Evolutionary conservation across 345 rosid species (phyloP).

Genomic region (Eucalyptus pauciflora): DNA sequence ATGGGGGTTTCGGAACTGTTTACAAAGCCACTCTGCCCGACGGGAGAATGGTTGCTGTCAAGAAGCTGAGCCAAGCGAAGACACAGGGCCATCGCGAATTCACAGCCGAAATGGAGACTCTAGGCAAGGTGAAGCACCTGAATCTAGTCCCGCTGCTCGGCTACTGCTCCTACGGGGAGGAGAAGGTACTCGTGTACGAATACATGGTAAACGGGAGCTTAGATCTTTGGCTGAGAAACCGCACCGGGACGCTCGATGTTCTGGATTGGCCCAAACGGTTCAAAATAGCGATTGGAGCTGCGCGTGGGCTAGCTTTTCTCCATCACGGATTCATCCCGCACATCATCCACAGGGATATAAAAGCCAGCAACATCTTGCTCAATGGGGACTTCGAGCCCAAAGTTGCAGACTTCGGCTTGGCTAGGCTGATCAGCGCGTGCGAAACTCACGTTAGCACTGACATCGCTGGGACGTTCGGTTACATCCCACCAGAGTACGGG

Average conservation of each 20-base stretch:
- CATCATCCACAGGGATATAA: constrained; percentile 86
- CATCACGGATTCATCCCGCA: constrained; percentile 87
- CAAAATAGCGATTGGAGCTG: constrained; percentile 69
- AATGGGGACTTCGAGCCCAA: constrained; percentile 69
- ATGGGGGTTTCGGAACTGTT: constrained; percentile 91
- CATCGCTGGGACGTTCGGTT: constrained; percentile 77
- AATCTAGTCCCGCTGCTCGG: constrained; percentile 83
- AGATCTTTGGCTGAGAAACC: constrained; percentile 73
- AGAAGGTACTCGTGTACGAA: constrained; percentile 85
- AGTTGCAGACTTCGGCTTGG: constrained; percentile 88
- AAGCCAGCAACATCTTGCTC: constrained; percentile 81
- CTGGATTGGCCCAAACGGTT: constrained; percentile 76
- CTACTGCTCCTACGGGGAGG: constrained; percentile 71
- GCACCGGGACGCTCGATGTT: constrained; percentile 46
- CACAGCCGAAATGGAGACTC: constrained; percentile 90
- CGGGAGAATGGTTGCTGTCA: constrained; percentile 74
- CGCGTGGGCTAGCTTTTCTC: constrained; percentile 72
- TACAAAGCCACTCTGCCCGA: constrained; percentile 55
- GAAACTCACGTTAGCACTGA: constrained; percentile 90
- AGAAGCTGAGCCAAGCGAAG: constrained; percentile 78
- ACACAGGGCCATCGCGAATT: constrained; percentile 86
- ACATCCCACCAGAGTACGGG: constrained; percentile 93
- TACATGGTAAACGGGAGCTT: constrained; percentile 89
- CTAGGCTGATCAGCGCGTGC: constrained; percentile 82
- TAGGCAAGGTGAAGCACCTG: constrained; percentile 90